These are phyloP conservation scores for Leccinum olivaceopallidum DNA, from an alignment of 768 basidiomycete genomes.

Conservation along the genomic window DNA sequence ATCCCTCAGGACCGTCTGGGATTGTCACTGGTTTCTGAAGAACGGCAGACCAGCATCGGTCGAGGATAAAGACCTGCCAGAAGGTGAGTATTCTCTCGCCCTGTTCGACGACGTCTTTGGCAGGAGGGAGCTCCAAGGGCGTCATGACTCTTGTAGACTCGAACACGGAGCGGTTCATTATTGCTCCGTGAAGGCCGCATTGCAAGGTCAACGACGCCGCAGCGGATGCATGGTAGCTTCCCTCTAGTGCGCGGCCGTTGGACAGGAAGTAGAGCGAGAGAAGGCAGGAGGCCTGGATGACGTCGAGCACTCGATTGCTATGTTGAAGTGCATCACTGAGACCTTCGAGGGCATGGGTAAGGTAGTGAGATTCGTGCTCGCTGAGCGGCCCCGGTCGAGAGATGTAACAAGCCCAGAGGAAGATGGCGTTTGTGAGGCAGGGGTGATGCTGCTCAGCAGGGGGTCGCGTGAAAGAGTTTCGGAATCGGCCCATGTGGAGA, in stretches of 20 bases:
- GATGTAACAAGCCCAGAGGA: conserved; percentile 81
- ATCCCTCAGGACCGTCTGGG: conserved; percentile 59
- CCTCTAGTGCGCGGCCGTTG: conserved; percentile 76
- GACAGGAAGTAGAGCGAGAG: conserved; percentile 75
- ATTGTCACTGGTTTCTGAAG: conserved; percentile 68
- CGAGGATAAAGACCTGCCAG: conserved; percentile 82
- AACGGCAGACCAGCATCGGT: conserved; percentile 79
- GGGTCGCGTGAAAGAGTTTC: conserved; percentile 58
- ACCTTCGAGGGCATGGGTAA: conserved; percentile 59
- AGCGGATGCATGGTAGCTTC: conserved; percentile 73
- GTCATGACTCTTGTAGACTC: conserved; percentile 37
- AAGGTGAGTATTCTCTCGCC: conserved; percentile 75
- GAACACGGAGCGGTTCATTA: conserved; percentile 34
- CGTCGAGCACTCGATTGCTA: conserved; percentile 58
- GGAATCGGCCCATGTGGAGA: conserved; percentile 63
- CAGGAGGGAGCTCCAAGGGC: conserved; percentile 52
- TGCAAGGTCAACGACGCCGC: conserved; percentile 75
- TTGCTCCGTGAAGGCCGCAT: conserved; percentile 60
- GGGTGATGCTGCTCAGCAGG: conserved; percentile 68
- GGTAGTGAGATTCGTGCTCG: conserved; percentile 73
- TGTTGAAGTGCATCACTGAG: conserved; percentile 63
- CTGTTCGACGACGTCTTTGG: conserved; percentile 58
- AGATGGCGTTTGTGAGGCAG: conserved; percentile 76
- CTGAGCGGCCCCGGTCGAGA: conserved; percentile 70
- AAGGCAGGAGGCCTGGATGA: conserved; percentile 76